Evolutionary conservation across 169 alveolate species (phyloP), one percentile per base, ranked within the genome.

Genomic region (Amoebophrya sp.): DNA sequence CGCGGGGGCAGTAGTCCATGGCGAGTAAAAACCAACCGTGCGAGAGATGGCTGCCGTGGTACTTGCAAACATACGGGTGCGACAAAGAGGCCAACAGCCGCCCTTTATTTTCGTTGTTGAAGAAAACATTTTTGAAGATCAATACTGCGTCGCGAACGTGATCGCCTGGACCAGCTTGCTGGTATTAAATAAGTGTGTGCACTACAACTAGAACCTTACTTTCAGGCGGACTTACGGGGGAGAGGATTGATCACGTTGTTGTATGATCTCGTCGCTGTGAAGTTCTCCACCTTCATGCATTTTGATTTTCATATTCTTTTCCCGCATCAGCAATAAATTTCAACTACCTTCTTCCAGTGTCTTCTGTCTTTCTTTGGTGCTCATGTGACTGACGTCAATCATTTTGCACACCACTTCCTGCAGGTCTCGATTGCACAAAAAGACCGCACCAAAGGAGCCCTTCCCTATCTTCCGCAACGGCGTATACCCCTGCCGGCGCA

Each of bases 331-430:
- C n/a, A n/a, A n/a, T n/a, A n/a, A n/a, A n/a, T n/a, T n/a, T n/a
- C n/a, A n/a, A 66, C 32, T 12, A 66, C 83, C 83, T 66, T 66
- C 83, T 66, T 66, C 83, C 83, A 66, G 29, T 3, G 35, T n/a
- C 35, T 66, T 3, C 35, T 66, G 35, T 66, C 32, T 66, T 66
- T 66, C 83, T 25, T 66, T 66, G 29, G 12, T 25, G 83, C 38
- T 66, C 83, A 66, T 66, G 83, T 18, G 0, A 25, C 83, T 66
- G 39, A 66, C 83, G 83, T 66, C 83, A n/a, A 66, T 66, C 83
- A 66, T 66, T 25, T 66, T 66, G 35, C 83, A 66, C 32, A 66
- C 83, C 35, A 66, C 38, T 47, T 47, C 29, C 66, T 47, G 66
- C 35, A 18, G 39, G 2, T 66, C 38, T n/a, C 10, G 10, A 7